Conservation (phyloP, 495 filamentous ascomycete genomes). For the Aspergillus affinis region DNA sequence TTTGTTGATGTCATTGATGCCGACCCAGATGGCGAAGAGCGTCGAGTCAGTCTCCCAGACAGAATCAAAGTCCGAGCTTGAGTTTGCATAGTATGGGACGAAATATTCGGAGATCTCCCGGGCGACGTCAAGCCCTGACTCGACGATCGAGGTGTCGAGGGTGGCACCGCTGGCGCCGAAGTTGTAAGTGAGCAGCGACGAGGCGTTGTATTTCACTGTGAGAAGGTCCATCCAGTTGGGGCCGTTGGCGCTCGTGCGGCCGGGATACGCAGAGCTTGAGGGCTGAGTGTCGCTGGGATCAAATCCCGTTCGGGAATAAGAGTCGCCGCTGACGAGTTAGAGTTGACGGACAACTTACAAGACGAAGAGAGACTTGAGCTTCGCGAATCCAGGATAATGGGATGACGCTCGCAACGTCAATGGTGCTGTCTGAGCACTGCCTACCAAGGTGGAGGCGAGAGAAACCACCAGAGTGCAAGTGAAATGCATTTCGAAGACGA, state of each 20-base stretch:
- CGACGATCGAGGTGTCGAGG: conserved; percentile 1
- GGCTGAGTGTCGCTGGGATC: conserved; percentile 5
- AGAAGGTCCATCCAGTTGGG: conserved; percentile 8
- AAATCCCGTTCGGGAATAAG: conserved; percentile 7
- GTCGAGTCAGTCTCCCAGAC: neutral
- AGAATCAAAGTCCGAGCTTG: neutral
- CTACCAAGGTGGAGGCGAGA: neutral
- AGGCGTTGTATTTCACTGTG: conserved; percentile 1
- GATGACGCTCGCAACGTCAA: neutral
- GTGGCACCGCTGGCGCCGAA: conserved; percentile 8
- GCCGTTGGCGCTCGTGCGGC: conserved; percentile 6
- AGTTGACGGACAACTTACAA: no score
- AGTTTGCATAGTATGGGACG: neutral
- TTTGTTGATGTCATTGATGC: conserved; percentile 5
- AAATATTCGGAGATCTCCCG: conserved; percentile 1
- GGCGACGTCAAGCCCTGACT: neutral
- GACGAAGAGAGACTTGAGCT: neutral
- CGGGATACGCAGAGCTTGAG: neutral
- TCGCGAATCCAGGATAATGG: neutral
- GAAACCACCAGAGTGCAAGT: neutral
- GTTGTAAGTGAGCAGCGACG: conserved; percentile 8
- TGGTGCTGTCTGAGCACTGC: neutral
- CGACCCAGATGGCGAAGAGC: conserved; percentile 5
- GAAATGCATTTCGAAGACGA: neutral
- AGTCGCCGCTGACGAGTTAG: neutral